These are phyloP conservation scores for Endoconidiophora laricicola DNA, from an alignment of 2,329 filamentous ascomycete species.

Conservation along the genomic window DNA sequence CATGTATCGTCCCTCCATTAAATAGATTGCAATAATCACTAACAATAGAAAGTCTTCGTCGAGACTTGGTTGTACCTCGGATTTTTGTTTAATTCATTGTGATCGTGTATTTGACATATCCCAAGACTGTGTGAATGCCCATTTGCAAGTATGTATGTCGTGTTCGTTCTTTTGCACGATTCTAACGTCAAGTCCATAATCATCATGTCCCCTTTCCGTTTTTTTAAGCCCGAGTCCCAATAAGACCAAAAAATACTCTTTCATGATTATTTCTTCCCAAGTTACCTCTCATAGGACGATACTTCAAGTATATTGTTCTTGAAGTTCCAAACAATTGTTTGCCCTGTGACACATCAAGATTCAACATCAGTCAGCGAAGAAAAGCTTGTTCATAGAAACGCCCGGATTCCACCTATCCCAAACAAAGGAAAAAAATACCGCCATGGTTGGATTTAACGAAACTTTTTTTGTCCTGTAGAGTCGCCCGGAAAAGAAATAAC, in stretches of 20 bases:
- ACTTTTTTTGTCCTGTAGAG: constrained; percentile 14
- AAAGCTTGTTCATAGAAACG: constrained; percentile 3
- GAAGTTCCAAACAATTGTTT: background rate
- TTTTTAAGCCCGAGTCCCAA: background rate
- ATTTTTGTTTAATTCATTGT: too few species aligned
- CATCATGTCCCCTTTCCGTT: constrained; percentile 6
- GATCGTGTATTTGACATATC: too few species aligned
- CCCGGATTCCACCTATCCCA: constrained; percentile 4
- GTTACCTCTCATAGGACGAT: background rate
- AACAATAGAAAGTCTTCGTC: too few species aligned
- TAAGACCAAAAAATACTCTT: background rate
- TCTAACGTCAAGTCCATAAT: constrained; percentile 2
- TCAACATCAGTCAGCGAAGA: background rate
- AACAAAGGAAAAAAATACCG: constrained; percentile 11
- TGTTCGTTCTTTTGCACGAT: background rate
- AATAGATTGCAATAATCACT: too few species aligned
- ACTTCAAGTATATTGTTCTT: background rate
- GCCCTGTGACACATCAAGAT: background rate
- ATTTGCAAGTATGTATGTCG: background rate
- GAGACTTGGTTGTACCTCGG: too few species aligned
- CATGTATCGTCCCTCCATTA: too few species aligned
- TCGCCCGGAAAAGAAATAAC: constrained; percentile 15
- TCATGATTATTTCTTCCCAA: background rate
- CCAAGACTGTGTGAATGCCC: too few species aligned
- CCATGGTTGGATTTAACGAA: constrained; percentile 11